Evolutionary conservation across 2,329 filamentous ascomycete species (phyloP), one percentile per base, ranked within the genome.

Genomic region (Colletotrichum sp.): DNA sequence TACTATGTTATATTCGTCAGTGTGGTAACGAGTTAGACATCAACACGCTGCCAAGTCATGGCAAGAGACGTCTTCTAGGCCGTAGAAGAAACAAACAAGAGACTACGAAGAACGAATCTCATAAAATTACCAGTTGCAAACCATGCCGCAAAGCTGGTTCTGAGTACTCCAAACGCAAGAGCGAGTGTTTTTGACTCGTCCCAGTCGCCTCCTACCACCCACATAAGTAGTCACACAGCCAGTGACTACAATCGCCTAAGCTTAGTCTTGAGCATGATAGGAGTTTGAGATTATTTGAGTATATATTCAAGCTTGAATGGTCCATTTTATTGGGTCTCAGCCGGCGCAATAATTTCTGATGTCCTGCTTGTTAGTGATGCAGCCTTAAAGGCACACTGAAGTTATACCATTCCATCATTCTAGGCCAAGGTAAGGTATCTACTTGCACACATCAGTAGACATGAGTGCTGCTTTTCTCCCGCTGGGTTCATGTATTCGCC

Each of bases 261-360:
- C 0, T 0, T n/a, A n/a, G 5, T 48, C 9, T 0, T 12, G 1
- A 3, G 39, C 18, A 7, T 0, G 0, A 48, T 4, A 12, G 3
- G 5, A 12, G 0, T 22, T 0, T 48, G 39, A n/a, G 1, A 1
- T 12, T n/a, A n/a, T 48, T n/a, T 43, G 0, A 43, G 0, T 43
- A n/a, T n/a, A 6, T 43, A 1, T n/a, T 3, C 18, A n/a, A 43
- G 3, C 5, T n/a, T 48, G 39, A n/a, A n/a, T 12, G 9, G 39
- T 1, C 0, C 39, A 7, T 12, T n/a, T n/a, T 12, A 5, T 1
- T 48, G 5, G 8, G 39, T 3, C 5, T 12, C 39, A 0, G 39
- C 18, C 3, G 18, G 18, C 39, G 5, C 36, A 39, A 39, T 39
- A 15, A 28, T 28, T 6, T 28, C 5, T 28, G 5, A 2, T 6